Evolutionary conservation across 495 filamentous ascomycete species (phyloP), one percentile per base, ranked within the genome.

Genomic region (Clohesyomyces aquaticus): DNA sequence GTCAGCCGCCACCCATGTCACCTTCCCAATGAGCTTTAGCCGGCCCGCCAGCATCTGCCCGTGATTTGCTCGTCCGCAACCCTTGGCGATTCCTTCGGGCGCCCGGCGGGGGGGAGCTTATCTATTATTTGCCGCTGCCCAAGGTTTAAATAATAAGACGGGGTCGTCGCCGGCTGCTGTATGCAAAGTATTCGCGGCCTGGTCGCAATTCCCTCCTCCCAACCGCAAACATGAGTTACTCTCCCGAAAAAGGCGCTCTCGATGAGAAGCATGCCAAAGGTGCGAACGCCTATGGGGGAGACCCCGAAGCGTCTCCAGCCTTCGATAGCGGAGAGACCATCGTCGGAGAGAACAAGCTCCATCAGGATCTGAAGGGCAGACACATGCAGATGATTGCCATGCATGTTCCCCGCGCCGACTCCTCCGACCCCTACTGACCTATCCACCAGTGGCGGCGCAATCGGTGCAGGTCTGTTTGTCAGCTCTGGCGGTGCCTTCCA

Each of bases 381-480:
- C 79, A 81, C 71, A 73, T 82, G 75, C 80, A 82, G 72, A 82
- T 82, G 80, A 82, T 82, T 73, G 78, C 77, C 27, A 77, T 79
- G 35, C 45, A 49, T 32, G 41, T 61, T 47, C 53, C 28, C 10
- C 46, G 59, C 46, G 18, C 61, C 52, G 35, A 61, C 35, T 38
- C 46, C 16, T 59, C 56, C 1, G 32, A 21, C 50, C 12, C n/a
- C 3, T 59, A 59, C 56, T 59, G 38, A 59, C 27, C 0, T 49
- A 57, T 52, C 12, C 35, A 22, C 43, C 21, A 52, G 47, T 67
- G 80, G 80, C 57, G 82, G 81, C 58, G 75, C 82, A 8, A 83
- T 85, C 59, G 82, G 83, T 54, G 80, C 82, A 62, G 82, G 82
- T 77, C 78, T 85, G 21, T 85, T 85, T 70, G 78, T 86, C 68